Evolutionary conservation across 176 grass and related monocot species (phyloP).

Genomic region (Avena insularis): DNA sequence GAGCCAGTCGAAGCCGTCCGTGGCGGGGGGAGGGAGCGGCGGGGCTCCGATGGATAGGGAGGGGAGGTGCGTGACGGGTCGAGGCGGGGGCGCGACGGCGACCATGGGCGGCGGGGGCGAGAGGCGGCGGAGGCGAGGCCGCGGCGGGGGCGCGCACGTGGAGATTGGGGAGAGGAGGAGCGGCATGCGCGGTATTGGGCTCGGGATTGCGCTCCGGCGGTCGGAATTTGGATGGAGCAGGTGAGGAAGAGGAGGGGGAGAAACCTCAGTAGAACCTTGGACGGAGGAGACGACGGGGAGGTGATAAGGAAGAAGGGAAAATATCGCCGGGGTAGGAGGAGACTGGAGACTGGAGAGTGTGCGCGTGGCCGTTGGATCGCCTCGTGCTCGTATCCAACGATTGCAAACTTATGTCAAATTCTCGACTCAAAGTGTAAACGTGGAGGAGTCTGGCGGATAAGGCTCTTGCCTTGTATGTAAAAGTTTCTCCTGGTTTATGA

Average conservation of each 20-base stretch:
- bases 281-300: slow-evolving; percentile 8
- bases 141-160: slow-evolving; percentile 52
- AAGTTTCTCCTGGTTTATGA: background rate
- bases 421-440: background rate
- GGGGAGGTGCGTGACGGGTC: background rate
- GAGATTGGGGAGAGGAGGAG: slow-evolving; percentile 56
- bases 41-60: slow-evolving; percentile 1
- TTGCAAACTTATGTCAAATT: no score
- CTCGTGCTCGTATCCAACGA: background rate
- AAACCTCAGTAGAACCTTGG: slow-evolving; percentile 59
- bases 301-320: slow-evolving; percentile 42
- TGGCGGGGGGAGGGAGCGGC: slow-evolving; percentile 33
- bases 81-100: slow-evolving; percentile 32
- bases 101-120: slow-evolving; percentile 62
- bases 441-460: slow-evolving; percentile 3
- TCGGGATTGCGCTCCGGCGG: background rate
- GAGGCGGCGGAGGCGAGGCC: slow-evolving; percentile 52
- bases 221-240: background rate
- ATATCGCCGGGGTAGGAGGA: slow-evolving; percentile 49
- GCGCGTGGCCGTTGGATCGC: slow-evolving; percentile 43
- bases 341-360: background rate
- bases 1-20: slow-evolving; percentile 59
- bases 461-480: background rate
- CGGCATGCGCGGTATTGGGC: slow-evolving; percentile 49
- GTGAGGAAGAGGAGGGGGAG: background rate